Evolutionary conservation across 2,329 filamentous ascomycete genomes (phyloP).

Genomic region (Botrytis squamosa): DNA sequence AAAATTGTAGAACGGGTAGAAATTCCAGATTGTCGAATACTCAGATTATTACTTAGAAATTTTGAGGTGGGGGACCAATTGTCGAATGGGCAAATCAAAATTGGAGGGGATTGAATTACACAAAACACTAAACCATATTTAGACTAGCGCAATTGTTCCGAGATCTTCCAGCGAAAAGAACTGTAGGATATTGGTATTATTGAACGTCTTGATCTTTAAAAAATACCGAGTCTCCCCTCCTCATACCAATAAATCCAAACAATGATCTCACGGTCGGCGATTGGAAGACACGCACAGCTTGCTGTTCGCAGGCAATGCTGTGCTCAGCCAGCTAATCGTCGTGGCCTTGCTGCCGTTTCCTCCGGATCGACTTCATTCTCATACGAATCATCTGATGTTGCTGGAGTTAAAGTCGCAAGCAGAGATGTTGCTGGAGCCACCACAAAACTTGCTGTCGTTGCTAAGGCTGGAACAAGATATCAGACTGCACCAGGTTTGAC

Average conservation of each 20-base stretch:
- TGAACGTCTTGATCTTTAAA: constrained; percentile 19
- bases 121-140: background rate
- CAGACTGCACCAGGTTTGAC: constrained; percentile 86
- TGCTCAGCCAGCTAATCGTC: constrained; percentile 54
- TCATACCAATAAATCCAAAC: constrained; percentile 46
- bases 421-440: constrained; percentile 86
- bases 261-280: constrained; percentile 68
- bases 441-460: constrained; percentile 84
- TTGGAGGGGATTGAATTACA: constrained; percentile 11
- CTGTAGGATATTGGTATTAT: constrained; percentile 23
- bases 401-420: constrained; percentile 85
- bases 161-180: constrained; percentile 27
- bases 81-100: constrained; percentile 14
- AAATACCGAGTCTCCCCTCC: constrained; percentile 26
- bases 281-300: constrained; percentile 63
- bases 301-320: constrained; percentile 59
- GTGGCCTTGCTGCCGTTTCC: constrained; percentile 60
- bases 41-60: constrained; percentile 18
- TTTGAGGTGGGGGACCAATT: constrained; percentile 21
- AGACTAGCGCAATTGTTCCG: constrained; percentile 20
- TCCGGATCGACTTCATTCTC: constrained; percentile 74
- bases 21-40: constrained; percentile 16
- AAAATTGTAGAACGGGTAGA: constrained; percentile 3
- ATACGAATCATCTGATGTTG: constrained; percentile 83
- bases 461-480: constrained; percentile 92